These are phyloP conservation scores for Fraxinus greggii DNA, from an alignment of 305 asterid genomes.

Conservation along the genomic window DNA sequence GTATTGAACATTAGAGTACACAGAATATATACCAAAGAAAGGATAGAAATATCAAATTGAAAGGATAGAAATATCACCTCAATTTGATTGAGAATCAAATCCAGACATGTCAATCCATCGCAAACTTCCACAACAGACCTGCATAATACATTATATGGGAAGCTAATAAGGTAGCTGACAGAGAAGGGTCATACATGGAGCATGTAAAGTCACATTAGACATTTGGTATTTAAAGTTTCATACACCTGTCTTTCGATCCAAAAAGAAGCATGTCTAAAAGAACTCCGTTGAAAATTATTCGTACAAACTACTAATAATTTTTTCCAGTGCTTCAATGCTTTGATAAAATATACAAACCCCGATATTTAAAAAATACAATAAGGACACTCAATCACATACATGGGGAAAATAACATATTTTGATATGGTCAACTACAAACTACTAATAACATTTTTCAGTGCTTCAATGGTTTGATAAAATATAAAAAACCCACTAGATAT, in stretches of 20 bases:
- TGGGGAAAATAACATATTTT: not conserved
- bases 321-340: not conserved
- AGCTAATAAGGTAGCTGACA: constrained; percentile 3
- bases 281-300: not conserved
- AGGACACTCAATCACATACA: not conserved
- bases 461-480: not conserved
- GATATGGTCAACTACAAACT: not conserved
- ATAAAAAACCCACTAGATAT: not conserved
- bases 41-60: constrained; percentile 26
- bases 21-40: constrained; percentile 12
- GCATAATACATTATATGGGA: constrained; percentile 31
- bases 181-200: not conserved
- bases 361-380: not conserved
- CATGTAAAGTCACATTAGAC: constrained; percentile 5
- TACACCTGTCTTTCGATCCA: not conserved
- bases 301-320: not conserved
- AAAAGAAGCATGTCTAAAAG: not conserved
- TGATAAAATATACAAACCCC: not conserved
- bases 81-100: constrained; percentile 67
- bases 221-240: constrained; percentile 10
- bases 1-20: constrained; percentile 20
- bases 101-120: constrained; percentile 66
- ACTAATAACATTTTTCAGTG: not conserved
- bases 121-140: constrained; percentile 68
- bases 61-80: constrained; percentile 50